These are phyloP conservation scores for Aotearoamyces nothofagi DNA, from an alignment of 2,329 filamentous ascomycete genomes.

Conservation along the genomic window DNA sequence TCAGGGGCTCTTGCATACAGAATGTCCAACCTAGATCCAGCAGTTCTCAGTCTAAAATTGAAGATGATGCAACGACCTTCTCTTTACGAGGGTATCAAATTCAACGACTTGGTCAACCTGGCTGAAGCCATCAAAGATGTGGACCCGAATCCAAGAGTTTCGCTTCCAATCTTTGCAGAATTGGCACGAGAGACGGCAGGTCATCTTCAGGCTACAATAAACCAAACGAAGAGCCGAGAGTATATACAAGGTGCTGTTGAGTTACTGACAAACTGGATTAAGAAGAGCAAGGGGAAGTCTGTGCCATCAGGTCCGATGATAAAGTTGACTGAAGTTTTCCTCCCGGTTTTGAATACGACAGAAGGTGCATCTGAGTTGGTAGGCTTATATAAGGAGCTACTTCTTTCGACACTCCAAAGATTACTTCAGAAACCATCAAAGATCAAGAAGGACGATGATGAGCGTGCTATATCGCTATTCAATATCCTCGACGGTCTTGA, in stretches of 20 bases:
- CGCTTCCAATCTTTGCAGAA: constrained; percentile 12
- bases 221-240: constrained; percentile 13
- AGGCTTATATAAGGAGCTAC: no score
- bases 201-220: constrained; percentile 12
- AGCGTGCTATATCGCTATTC: constrained; percentile 8
- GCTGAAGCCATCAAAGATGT: constrained; percentile 12
- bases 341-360: constrained; percentile 9
- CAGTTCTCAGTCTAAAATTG: constrained; percentile 27
- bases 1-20: constrained; percentile 1
- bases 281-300: constrained; percentile 8
- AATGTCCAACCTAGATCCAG: constrained; percentile 8
- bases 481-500: constrained; percentile 13
- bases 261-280: constrained; percentile 10
- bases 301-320: no score
- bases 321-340: constrained; percentile 9
- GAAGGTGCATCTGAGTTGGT: constrained; percentile 7
- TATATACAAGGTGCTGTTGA: constrained; percentile 12
- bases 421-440: constrained; percentile 6
- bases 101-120: constrained; percentile 20
- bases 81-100: constrained; percentile 32
- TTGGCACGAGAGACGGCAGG: constrained; percentile 13
- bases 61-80: constrained; percentile 36
- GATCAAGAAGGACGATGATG: constrained; percentile 3
- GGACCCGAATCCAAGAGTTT: constrained; percentile 3
- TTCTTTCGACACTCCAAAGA: constrained; percentile 10